Evolutionary conservation across 768 basidiomycete species (phyloP), one percentile per base, ranked within the genome.

Genomic region (Tephrocybe sp.): DNA sequence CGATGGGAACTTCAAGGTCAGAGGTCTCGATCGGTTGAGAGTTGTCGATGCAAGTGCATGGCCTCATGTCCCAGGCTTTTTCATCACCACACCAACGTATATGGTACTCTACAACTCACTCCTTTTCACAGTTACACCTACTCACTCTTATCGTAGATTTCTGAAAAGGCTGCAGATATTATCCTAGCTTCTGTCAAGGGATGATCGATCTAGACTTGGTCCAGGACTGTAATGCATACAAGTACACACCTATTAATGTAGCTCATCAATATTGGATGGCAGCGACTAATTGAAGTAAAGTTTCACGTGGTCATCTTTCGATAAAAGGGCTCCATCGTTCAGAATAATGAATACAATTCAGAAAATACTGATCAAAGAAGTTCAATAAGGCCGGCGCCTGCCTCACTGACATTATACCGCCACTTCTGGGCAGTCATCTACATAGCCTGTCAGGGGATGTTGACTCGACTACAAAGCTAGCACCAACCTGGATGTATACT

Each of bases 401-500:
- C 34, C 5, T 36, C 34, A 36, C 34, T 36, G n/a, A 17, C n/a
- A 17, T 36, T 36, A 17, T 36, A 36, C 34, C 34, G n/a, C 34
- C 34, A 36, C 34, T 36, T 36, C 11, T 36, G 11, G 9, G 34
- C 34, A 15, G 34, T 12, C 34, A 36, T 36, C 34, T 36, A 36
- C 9, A 15, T 7, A 12, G 28, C 28, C 7, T 30, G 28, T 30
- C 12, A 6, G 28, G n/a, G n/a, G n/a, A n/a, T n/a, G n/a, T 36
- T 15, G n/a, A 15, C 34, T 9, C 9, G 9, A 36, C 8, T 12
- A 36, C 14, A 36, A 9, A 11, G 11, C 34, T 17, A 36, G n/a
- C 11, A 15, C 43, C 18, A 9, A 73, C 73, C 65, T 74, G 69
- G 20, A 74, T 51, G 49, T 70, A 73, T 18, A 68, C 57, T 20